Evolutionary conservation across 106 monocot genomes (phyloP), one percentile per base, ranked within the genome.

Genomic region (Gastrodia elata): DNA sequence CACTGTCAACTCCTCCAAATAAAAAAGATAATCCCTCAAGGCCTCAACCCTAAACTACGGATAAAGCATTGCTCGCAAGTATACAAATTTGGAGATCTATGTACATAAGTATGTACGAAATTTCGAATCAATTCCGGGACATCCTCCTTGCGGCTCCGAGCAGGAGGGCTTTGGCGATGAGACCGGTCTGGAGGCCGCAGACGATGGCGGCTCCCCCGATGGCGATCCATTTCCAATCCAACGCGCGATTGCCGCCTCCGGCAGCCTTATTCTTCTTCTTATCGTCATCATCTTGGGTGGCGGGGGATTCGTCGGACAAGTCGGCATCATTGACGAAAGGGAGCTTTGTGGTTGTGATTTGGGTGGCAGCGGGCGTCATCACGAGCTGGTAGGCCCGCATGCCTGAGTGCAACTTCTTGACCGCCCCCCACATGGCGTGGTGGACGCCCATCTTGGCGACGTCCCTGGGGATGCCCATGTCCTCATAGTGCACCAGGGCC

Each of bases 361-460:
- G 82, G 3, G 95, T 90, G 83, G 92, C 78, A 5, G 82, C 89
- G 3, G 76, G 75, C 38, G 78, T 85, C 33, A 85, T 77, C 38
- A 74, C 68, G 3, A 82, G 74, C 65, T 92, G 95, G 75, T 96
- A 96, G 4, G 87, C 67, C 74, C 95, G 75, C 85, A 96, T 80
- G 36, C 95, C 95, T 16, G 89, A 87, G 35, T 96, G 95, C 20
- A 96, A 52, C 64, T 86, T 96, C 74, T 96, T 92, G 1, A 96
- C 95, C 15, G 92, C 89, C 42, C 92, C 92, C 95, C 95, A 96
- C 95, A 96, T 96, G 11, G 89, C 92, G 55, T 96, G 95, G 38
- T 92, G 95, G 2, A 96, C 87, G 10, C 87, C 92, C 10, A 96
- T 80, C 74, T 92, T 96, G 0, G 95, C 92, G 0, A 96, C 89